A percentile compares a stretch with the other conserved stretches of the same genome.
Conservation (phyloP, 208 protist genomes). For the Acanthamoeba triangularis region DNA sequence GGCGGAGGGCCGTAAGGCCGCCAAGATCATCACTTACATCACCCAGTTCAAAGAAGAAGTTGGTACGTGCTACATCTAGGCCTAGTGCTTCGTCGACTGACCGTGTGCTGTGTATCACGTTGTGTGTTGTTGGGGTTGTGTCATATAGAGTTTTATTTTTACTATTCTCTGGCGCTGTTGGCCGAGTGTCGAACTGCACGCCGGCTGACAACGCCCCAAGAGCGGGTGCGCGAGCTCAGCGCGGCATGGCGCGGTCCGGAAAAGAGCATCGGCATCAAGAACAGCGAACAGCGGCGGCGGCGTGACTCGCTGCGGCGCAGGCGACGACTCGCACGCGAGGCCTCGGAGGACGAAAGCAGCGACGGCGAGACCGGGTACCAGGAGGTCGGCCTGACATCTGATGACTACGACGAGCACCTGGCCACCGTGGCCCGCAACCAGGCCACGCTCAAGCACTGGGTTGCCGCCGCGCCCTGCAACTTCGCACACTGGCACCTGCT, state of each 20-base stretch:
- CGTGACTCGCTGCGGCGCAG: neutral
- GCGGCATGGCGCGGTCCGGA: neutral
- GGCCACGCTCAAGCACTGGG: neutral
- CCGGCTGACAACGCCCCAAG: neutral
- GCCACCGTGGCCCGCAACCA: slow-evolving; percentile 16
- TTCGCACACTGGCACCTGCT: slow-evolving; percentile 25
- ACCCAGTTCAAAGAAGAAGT: slow-evolving; percentile 55
- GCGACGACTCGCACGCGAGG: too few species aligned
- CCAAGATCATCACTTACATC: neutral
- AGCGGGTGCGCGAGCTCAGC: slow-evolving; percentile 26
- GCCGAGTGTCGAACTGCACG: neutral
- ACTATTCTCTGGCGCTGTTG: slow-evolving; percentile 50
- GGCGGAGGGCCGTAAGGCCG: neutral
- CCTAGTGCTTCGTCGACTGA: too few species aligned
- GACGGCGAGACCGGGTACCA: neutral
- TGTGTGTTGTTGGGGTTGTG: too few species aligned
- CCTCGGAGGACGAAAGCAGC: neutral
- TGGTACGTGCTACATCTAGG: neutral
- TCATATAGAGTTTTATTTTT: slow-evolving; percentile 20
- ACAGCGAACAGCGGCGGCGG: neutral
- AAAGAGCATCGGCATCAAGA: neutral
- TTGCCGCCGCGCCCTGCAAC: slow-evolving; percentile 1
- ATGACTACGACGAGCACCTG: neutral
- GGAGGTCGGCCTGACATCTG: neutral
- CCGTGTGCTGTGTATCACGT: neutral